phyloP scores from a whole-genome alignment of 83 land plant species.

The Isoetes engelmannii region DNA sequence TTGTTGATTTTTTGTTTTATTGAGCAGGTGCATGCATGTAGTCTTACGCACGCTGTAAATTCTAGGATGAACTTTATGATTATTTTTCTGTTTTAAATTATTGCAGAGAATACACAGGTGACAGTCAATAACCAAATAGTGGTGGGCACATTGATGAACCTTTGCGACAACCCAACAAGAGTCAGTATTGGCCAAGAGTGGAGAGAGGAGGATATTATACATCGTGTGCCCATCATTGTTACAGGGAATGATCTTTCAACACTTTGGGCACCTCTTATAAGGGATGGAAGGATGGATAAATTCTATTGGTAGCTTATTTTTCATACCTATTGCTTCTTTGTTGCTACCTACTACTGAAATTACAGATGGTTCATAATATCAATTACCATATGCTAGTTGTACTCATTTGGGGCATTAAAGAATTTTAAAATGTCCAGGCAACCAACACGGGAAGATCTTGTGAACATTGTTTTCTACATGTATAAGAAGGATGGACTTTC shows the following conservation, averaged over 20 bases:
- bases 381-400: background rate
- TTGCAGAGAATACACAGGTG: slow-evolving; percentile 77
- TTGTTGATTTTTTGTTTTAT: too few relatives aligned
- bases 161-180: slow-evolving; percentile 84
- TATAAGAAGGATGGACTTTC: slow-evolving; percentile 33
- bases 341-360: background rate
- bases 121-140: slow-evolving; percentile 98
- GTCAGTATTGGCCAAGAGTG: slow-evolving; percentile 85
- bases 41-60: too few relatives aligned
- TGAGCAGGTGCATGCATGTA: too few relatives aligned
- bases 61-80: too few relatives aligned
- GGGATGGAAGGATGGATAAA: slow-evolving; percentile 45
- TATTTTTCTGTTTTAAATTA: too few relatives aligned
- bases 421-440: slow-evolving; percentile 24
- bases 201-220: slow-evolving; percentile 65
- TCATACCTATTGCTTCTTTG: background rate
- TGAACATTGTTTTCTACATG: slow-evolving; percentile 37
- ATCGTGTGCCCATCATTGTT: slow-evolving; percentile 50
- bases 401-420: background rate
- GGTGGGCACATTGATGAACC: slow-evolving; percentile 88
- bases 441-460: slow-evolving; percentile 34
- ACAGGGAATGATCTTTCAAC: slow-evolving; percentile 43
- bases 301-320: slow-evolving; percentile 27
- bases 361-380: background rate
- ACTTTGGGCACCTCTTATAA: slow-evolving; percentile 39